Evolutionary conservation across 805 yeast genomes (phyloP), one percentile per base, ranked within the genome.

Genomic region (Saccharomyces cerevisiae): DNA sequence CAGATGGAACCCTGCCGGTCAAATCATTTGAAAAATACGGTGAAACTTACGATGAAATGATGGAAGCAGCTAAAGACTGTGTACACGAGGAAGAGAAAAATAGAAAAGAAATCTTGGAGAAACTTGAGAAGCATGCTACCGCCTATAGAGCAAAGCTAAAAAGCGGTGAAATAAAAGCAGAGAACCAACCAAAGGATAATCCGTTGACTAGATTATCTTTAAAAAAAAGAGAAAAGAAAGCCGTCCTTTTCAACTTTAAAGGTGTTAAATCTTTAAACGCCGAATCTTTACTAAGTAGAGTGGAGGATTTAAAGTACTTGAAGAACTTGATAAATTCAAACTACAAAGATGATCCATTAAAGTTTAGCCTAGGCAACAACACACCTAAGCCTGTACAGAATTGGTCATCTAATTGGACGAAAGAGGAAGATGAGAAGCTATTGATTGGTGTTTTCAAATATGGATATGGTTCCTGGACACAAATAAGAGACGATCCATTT

Each of bases 381-480:
- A 73, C 76, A 13, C 87, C 94, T 21, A 91, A 91, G 71, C 82
- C 84, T 26, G 98, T 90, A 9, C 83, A 83, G 64, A 92, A 87
- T 48, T 94, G 99, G 99, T 80, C 81, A 51, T 88, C 96, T 62
- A 83, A 82, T 29, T 94, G 99, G 99, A 76, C 76, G 2, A 76
- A 78, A 13, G 81, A 77, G 31, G 96, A 94, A 66, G 99, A 94
- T 69, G 87, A 90, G 51, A 87, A 83, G 82, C 76, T 94, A 52
- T 70, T 94, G 57, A 81, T 87, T 36, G 99, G 99, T 59, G 87
- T 92, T 24, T 79, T 80, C 65, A 90, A 89, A 71, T 91, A 91
- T 70, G 99, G 99, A 0, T 91, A 89, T 69, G 98, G 98, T 17
- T 84, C 96, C 0, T 94, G 99, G 99, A 68, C 79, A 2, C 91